Conservation (phyloP, 1,284 basidiomycete genomes). For the Uromyces viciae-fabae region DNA sequence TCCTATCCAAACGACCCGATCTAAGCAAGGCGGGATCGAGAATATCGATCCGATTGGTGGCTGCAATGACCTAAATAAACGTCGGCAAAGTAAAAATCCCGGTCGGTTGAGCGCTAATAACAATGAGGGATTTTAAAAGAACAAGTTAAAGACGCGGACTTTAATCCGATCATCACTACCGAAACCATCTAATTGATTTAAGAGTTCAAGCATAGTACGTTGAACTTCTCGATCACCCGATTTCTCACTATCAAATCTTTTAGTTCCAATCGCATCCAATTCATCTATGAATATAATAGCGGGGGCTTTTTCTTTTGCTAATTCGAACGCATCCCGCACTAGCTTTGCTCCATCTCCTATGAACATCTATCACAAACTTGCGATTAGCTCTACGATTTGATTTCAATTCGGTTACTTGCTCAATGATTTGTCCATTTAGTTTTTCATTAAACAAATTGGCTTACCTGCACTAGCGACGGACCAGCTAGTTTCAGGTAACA, state of each 20-base stretch:
- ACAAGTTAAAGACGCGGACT: slow-evolving; percentile 58
- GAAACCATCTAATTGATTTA: slow-evolving; percentile 80
- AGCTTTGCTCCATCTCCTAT: slow-evolving; percentile 92
- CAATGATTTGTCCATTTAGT: too few species aligned
- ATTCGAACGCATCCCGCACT: slow-evolving; percentile 91
- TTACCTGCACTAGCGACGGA: slow-evolving; percentile 67
- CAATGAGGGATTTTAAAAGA: neutral
- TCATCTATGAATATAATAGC: slow-evolving; percentile 99
- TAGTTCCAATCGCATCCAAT: slow-evolving; percentile 97
- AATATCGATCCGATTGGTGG: slow-evolving; percentile 98
- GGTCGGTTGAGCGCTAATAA: slow-evolving; percentile 31
- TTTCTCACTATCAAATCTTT: slow-evolving; percentile 96
- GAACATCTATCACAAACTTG: slow-evolving; percentile 63
- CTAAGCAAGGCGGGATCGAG: slow-evolving; percentile 75
- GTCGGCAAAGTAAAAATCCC: slow-evolving; percentile 40
- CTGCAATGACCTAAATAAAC: slow-evolving; percentile 99
- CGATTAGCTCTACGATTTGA: neutral
- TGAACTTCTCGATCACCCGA: slow-evolving; percentile 98
- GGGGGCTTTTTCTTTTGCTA: slow-evolving; percentile 94
- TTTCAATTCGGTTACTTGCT: neutral
- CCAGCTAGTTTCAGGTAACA: slow-evolving; percentile 76
- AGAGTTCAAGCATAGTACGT: slow-evolving; percentile 95
- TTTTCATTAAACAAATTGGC: slow-evolving; percentile 32
- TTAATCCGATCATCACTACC: slow-evolving; percentile 95
- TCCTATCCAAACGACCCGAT: slow-evolving; percentile 71